Conservation (phyloP, 2,329 filamentous ascomycete species). For the Ophiostoma fasciatum region DNA sequence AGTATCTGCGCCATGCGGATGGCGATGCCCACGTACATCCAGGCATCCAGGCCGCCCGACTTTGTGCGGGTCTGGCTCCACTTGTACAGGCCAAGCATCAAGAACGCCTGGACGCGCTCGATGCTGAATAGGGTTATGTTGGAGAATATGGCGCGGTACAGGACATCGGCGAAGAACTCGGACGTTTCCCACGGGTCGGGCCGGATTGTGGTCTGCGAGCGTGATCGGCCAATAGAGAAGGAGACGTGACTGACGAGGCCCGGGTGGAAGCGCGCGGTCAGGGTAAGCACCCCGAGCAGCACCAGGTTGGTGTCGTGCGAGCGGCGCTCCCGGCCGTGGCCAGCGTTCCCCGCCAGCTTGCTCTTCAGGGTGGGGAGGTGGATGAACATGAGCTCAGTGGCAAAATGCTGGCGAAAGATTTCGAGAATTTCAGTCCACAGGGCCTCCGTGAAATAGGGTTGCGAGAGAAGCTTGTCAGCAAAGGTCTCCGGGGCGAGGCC, state of each 20-base stretch:
- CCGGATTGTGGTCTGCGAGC: slow-evolving; percentile 21
- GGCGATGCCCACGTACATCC: slow-evolving; percentile 50
- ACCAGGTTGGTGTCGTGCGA: slow-evolving; percentile 32
- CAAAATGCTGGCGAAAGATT: slow-evolving; percentile 57
- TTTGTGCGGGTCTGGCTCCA: slow-evolving; percentile 46
- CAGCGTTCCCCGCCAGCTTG: slow-evolving; percentile 27
- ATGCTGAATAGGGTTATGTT: slow-evolving; percentile 38
- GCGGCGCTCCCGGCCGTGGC: slow-evolving; percentile 18
- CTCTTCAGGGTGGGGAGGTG: slow-evolving; percentile 50
- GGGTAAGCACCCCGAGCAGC: slow-evolving; percentile 49
- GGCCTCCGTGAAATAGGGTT: slow-evolving; percentile 44
- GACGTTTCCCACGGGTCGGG: slow-evolving; percentile 41
- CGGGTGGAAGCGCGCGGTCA: slow-evolving; percentile 54
- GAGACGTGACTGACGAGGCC: slow-evolving; percentile 41
- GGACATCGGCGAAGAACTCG: slow-evolving; percentile 48
- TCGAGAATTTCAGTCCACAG: slow-evolving; percentile 57
- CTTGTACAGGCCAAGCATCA: slow-evolving; percentile 59
- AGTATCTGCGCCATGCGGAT: slow-evolving; percentile 49
- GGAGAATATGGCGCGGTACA: slow-evolving; percentile 34
- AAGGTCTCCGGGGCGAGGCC: no score
- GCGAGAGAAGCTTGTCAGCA: slow-evolving; percentile 45
- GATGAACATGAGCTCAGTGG: slow-evolving; percentile 57
- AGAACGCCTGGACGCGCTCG: slow-evolving; percentile 49
- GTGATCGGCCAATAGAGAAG: slow-evolving; percentile 20
- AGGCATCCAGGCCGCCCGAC: slow-evolving; percentile 41